Evolutionary conservation across 768 basidiomycete species (phyloP).

Genomic region (Suillus alpinus): DNA sequence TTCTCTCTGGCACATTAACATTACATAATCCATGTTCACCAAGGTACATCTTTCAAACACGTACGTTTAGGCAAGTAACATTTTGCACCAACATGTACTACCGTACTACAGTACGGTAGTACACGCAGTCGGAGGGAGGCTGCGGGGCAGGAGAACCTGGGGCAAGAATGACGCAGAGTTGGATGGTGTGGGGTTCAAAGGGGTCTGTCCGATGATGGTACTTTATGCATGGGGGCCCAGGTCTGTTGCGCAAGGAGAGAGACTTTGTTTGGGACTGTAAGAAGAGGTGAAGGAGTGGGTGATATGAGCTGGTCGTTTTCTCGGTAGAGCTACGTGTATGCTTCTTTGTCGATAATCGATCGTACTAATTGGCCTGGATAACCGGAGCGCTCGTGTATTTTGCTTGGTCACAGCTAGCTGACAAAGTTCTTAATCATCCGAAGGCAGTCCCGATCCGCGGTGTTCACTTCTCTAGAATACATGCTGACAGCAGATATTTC

Average conservation of each 20-base stretch:
- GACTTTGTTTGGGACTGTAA: not conserved
- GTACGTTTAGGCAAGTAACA: no score
- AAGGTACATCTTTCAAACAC: no score
- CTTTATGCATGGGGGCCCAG: not conserved
- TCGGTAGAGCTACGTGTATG: not conserved
- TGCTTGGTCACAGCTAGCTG: not conserved
- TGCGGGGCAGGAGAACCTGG: not conserved
- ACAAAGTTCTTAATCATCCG: not conserved
- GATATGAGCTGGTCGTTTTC: not conserved
- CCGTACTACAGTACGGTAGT: no score
- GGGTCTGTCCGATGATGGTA: not conserved
- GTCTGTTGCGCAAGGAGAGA: not conserved
- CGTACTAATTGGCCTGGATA: not conserved
- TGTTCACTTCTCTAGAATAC: not conserved
- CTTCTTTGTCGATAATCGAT: not conserved
- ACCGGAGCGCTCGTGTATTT: not conserved
- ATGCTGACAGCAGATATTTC: not conserved
- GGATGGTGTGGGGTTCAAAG: not conserved
- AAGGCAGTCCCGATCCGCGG: not conserved
- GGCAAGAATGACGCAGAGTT: not conserved
- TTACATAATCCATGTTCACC: no score
- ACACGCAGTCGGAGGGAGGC: not conserved
- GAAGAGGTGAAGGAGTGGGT: not conserved
- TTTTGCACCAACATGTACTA: no score
- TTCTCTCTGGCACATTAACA: no score